Evolutionary conservation across 768 basidiomycete species (phyloP).

Genomic region (Steccherinum ochraceum): DNA sequence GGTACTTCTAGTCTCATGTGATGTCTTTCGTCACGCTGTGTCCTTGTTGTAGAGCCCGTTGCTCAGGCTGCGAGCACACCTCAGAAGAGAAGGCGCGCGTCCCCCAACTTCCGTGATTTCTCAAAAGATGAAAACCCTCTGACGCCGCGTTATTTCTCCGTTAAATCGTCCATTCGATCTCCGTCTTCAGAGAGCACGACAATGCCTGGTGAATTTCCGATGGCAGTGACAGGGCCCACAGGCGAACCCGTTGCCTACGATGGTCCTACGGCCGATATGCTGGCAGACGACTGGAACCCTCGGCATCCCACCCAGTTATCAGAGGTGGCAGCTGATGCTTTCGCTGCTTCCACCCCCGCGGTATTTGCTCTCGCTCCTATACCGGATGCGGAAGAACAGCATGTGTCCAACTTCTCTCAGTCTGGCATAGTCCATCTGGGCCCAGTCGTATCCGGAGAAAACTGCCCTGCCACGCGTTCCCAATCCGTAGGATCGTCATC

Average conservation of each 20-base stretch:
- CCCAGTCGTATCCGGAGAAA: slow-evolving; percentile 14
- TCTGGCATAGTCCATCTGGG: slow-evolving; percentile 24
- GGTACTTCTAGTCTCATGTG: too few species aligned
- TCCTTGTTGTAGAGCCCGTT: too few species aligned
- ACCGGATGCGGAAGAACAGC: neutral
- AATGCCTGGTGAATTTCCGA: neutral
- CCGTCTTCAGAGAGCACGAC: neutral
- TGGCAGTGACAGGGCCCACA: slow-evolving; percentile 4
- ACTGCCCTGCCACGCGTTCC: slow-evolving; percentile 3
- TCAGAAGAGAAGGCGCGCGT: slow-evolving; percentile 6
- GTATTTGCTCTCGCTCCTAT: neutral
- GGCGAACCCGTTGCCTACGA: slow-evolving; percentile 11
- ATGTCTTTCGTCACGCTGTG: too few species aligned
- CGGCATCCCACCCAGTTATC: slow-evolving; percentile 17
- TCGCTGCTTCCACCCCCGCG: slow-evolving; percentile 9
- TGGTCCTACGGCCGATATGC: neutral
- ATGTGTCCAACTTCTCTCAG: slow-evolving; percentile 18
- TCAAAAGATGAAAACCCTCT: slow-evolving; percentile 11
- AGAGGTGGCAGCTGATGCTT: slow-evolving; percentile 14
- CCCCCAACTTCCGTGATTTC: slow-evolving; percentile 19
- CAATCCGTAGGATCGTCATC: slow-evolving; percentile 8
- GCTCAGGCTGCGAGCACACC: too few species aligned
- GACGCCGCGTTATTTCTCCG: slow-evolving; percentile 12
- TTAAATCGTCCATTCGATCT: slow-evolving; percentile 1
- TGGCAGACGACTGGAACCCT: slow-evolving; percentile 7